These are phyloP conservation scores for Hansenula lynferdii DNA, from an alignment of 1,139 yeast genomes.

Conservation along the genomic window DNA sequence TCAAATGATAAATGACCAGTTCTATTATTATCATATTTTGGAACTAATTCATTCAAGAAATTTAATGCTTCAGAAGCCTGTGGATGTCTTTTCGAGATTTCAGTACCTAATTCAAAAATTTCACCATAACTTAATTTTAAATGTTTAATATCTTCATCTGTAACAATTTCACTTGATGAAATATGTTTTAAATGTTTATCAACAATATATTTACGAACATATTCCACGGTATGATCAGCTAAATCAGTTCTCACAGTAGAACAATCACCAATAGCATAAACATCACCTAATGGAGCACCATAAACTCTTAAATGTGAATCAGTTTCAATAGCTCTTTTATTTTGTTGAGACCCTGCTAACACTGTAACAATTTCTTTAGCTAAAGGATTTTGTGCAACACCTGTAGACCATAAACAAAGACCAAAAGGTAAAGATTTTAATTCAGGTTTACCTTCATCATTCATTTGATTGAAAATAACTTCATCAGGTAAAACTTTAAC, in stretches of 20 bases:
- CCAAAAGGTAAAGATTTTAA: slow-evolving; percentile 52
- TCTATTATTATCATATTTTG: slow-evolving; percentile 41
- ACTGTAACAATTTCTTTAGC: slow-evolving; percentile 43
- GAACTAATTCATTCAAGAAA: slow-evolving; percentile 43
- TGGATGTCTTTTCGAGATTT: slow-evolving; percentile 47
- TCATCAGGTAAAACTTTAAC: slow-evolving; percentile 46
- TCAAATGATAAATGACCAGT: slow-evolving; percentile 44
- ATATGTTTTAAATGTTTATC: slow-evolving; percentile 32
- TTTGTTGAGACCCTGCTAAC: slow-evolving; percentile 41
- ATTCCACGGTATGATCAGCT: slow-evolving; percentile 46
- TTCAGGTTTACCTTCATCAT: slow-evolving; percentile 34
- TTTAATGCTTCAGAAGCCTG: slow-evolving; percentile 52
- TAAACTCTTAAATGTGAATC: slow-evolving; percentile 59
- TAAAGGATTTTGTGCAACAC: slow-evolving; percentile 56
- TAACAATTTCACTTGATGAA: slow-evolving; percentile 28
- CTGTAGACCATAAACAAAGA: slow-evolving; percentile 64
- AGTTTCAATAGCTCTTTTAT: slow-evolving; percentile 59
- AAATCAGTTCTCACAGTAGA: slow-evolving; percentile 55
- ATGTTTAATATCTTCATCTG: slow-evolving; percentile 38
- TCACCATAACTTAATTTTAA: slow-evolving; percentile 41
- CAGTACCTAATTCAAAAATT: slow-evolving; percentile 38
- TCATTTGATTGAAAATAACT: slow-evolving; percentile 47
- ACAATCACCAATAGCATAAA: slow-evolving; percentile 67
- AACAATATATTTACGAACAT: slow-evolving; percentile 36
- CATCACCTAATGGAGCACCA: slow-evolving; percentile 58